These are phyloP conservation scores for Centrapalus pauciflorus DNA, from an alignment of 129 eudicot species.

Conservation along the genomic window DNA sequence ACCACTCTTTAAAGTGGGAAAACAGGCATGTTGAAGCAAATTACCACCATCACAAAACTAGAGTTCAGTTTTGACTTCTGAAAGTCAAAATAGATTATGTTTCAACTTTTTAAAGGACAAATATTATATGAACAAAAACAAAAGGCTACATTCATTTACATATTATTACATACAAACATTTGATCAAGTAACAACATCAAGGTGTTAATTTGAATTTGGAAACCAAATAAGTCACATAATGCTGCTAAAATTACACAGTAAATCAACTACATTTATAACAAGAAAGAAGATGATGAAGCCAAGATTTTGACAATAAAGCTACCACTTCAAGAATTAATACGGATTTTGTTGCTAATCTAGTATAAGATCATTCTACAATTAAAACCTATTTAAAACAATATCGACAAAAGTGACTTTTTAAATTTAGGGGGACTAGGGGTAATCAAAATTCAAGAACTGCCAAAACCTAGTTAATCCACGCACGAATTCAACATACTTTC, in stretches of 20 bases:
- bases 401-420: background rate
- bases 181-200: background rate
- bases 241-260: background rate
- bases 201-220: background rate
- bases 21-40: background rate
- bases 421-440: background rate
- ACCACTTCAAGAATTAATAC: background rate
- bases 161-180: background rate
- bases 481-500: background rate
- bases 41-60: background rate
- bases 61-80: background rate
- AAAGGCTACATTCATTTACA: background rate
- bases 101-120: background rate
- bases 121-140: background rate
- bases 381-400: background rate
- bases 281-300: background rate
- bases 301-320: background rate
- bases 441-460: background rate
- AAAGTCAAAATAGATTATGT: background rate
- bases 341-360: background rate
- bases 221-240: background rate
- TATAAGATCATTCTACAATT: background rate
- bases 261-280: background rate
- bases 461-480: background rate
- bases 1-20: background rate